Base-by-base conservation (phyloP, 2,329 filamentous ascomycete genomes). In the Didymella exigua region DNA sequence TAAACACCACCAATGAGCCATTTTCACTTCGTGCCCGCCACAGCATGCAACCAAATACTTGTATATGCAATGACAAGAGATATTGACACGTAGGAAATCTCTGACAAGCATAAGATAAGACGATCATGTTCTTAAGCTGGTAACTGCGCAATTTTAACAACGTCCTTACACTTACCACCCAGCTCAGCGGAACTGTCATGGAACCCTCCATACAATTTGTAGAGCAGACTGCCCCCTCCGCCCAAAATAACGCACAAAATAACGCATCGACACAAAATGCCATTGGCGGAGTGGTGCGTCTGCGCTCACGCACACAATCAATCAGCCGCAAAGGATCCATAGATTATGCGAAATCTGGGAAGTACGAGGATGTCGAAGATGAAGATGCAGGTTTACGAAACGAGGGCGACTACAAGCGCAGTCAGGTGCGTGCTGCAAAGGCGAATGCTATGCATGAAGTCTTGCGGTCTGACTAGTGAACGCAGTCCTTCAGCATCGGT, bases 321-420 rank as follows among this genome's bases (percentile, higher is more conserved):
- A 16, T 40, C 21, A 16, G 42, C 23, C 33, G n/a, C 42, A 53
- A 40, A 10, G 36, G 46, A 29, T 53, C 49, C 13, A 23, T 53
- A 47, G 49, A 53, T 19, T 37, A 41, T 10, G 9, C 29, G 23
- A 53, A 53, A 31, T 6, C 36, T 7, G 36, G 27, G 2, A 36
- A 47, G 14, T 31, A 36, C 23, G 70, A 69, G 18, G 59, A 66
- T 52, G 61, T 61, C 18, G 62, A 68, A 55, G 67, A 69, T 33
- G 69, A 72, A 34, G 69, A 71, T 57, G 69, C 69, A n/a, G 70
- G 70, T 8, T 59, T 73, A 21, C 62, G 69, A 18, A 62, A 68
- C 50, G 69, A 65, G 48, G 52, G 60, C 18, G 70, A 73, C 52
- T 71, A 63, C 54, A 73, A 73, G 58, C 59, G 54, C 19, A 70